Percentiles rank a stretch among this genome's conserved stretches.
These are phyloP conservation scores for Hypoxylon subgilvum DNA, from an alignment of 495 filamentous ascomycete genomes.

Conservation along the genomic window DNA sequence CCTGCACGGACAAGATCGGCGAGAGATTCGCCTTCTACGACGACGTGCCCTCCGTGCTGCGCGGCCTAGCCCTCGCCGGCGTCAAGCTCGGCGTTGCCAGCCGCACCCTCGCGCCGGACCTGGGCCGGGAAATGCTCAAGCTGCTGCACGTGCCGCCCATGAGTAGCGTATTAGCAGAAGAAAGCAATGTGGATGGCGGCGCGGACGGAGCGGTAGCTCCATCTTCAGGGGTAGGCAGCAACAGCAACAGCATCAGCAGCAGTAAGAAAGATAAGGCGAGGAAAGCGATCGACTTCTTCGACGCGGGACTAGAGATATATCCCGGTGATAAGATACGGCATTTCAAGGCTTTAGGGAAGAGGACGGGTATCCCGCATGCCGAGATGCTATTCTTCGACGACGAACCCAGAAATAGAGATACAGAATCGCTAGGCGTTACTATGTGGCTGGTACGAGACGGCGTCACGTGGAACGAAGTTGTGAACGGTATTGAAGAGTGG, in stretches of 20 bases:
- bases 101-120: conserved; percentile 80
- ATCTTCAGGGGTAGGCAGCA: no score
- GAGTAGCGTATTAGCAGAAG: conserved; percentile 18
- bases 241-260: conserved; percentile 6
- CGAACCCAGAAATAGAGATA: conserved; percentile 83
- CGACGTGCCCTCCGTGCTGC: conserved; percentile 75
- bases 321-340: conserved; percentile 85
- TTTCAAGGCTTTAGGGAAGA: conserved; percentile 72
- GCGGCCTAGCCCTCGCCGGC: conserved; percentile 57
- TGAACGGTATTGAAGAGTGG: conserved; percentile 82
- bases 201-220: no score
- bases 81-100: conserved; percentile 78
- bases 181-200: not conserved
- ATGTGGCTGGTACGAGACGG: conserved; percentile 84
- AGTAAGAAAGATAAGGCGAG: conserved; percentile 49
- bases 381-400: conserved; percentile 99
- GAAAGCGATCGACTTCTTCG: conserved; percentile 77
- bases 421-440: conserved; percentile 81
- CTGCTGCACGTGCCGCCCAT: conserved; percentile 68
- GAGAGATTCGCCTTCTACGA: conserved; percentile 83
- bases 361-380: conserved; percentile 68
- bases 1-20: conserved; percentile 65
- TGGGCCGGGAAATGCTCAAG: conserved; percentile 80
- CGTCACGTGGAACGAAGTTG: conserved; percentile 77
- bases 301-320: conserved; percentile 83